phyloP scores from a whole-genome alignment of 768 basidiomycete genomes.

The Naematelia aurantialba region DNA sequence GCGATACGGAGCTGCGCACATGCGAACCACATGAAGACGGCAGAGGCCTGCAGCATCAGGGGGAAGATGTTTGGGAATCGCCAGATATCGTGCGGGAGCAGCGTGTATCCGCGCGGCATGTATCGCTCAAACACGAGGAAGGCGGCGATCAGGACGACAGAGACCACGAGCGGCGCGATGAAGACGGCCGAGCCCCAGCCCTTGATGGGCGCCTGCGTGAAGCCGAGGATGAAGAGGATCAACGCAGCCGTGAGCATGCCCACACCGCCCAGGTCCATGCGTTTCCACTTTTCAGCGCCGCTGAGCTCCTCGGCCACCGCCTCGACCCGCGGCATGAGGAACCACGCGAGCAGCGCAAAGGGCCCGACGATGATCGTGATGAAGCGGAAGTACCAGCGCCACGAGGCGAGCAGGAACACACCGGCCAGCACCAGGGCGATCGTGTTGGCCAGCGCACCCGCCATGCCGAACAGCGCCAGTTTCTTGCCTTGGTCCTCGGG shows the following conservation, averaged over 20 bases:
- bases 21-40: constrained; percentile 45
- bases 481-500: constrained; percentile 39
- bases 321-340: constrained; percentile 38
- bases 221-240: constrained; percentile 44
- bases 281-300: constrained; percentile 34
- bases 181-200: constrained; percentile 41
- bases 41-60: constrained; percentile 37
- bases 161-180: constrained; percentile 45
- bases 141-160: constrained; percentile 27
- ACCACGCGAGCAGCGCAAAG: constrained; percentile 38
- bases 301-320: constrained; percentile 41
- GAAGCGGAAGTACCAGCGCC: constrained; percentile 50
- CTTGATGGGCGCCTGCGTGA: constrained; percentile 40
- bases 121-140: constrained; percentile 42
- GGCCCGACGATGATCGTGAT: constrained; percentile 34
- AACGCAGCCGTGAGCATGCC: constrained; percentile 33
- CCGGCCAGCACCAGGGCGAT: constrained; percentile 43
- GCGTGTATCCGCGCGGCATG: constrained; percentile 34
- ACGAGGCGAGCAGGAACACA: constrained; percentile 41
- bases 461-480: constrained; percentile 45
- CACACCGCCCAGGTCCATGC: constrained; percentile 45
- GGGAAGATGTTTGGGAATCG: constrained; percentile 44
- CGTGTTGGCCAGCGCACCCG: constrained; percentile 41
- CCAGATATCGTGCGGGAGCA: constrained; percentile 42
- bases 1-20: constrained; percentile 41